Base-by-base conservation (phyloP, 2,329 filamentous ascomycete species). In the Phaeosphaeriaceae sp. region DNA sequence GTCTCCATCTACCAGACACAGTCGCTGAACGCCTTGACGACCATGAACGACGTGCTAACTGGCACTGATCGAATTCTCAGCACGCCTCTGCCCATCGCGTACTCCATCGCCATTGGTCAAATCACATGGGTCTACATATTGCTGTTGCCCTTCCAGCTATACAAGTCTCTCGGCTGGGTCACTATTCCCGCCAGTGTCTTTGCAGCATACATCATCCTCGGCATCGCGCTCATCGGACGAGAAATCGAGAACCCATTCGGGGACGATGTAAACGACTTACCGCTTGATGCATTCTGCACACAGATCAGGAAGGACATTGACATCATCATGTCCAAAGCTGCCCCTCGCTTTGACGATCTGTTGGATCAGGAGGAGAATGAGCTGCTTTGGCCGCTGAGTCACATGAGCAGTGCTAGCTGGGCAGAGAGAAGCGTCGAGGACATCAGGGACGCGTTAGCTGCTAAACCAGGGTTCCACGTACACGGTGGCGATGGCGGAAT, bases 191-290 rank as follows among this genome's bases (percentile, higher is more conserved):
- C 88, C 32, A 90, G 89, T 47, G 81, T 94, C 17, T 73, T 77
- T 40, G 89, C 89, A 2, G 88, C 90, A 2, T 94, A 94, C 77
- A 94, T 95, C 66, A 94, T 95, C 74, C 86, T 95, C 59, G 91
- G 91, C 23, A 87, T 95, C 48, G 85, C 87, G 3, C 83, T 86
- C 63, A 94, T 94, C 69, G 92, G 92, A 42, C 87, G 88, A 63
- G 91, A 95, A 78, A 91, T 95, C 64, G 92, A 95, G 77, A 93
- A 95, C 71, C 92, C 92, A 6, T 95, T 95, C 75, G 92, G 92
- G 57, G 84, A 88, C 64, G 92, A 95, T 63, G 91, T 94, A 67
- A 95, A 95, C 72, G 92, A 95, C 77, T 80, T 76, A 2, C 73
- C 73, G n/a, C 67, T 77, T 3, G 91, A 94, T 71, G 80, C 84